Percentiles rank a stretch among this genome's conserved stretches.
phyloP scores from a whole-genome alignment of 331 rosid genomes.

The Ulmus americana region DNA sequence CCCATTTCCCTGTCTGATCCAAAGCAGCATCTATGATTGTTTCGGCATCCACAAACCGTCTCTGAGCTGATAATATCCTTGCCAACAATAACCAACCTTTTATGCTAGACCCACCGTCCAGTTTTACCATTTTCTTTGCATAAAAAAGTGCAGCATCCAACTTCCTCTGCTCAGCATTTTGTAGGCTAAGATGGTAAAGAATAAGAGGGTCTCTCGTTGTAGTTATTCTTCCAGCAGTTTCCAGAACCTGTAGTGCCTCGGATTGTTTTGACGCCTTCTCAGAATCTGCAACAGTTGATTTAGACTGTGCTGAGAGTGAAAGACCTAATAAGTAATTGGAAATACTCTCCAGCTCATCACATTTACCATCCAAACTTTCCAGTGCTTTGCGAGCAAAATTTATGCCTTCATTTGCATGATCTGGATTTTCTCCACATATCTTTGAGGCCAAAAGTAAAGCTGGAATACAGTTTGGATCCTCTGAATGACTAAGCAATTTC shows the following conservation, averaged over 20 bases:
- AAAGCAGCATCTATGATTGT: conserved; percentile 66
- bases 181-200: conserved; percentile 60
- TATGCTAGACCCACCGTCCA: conserved; percentile 62
- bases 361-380: conserved; percentile 45
- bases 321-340: conserved; percentile 66
- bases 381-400: conserved; percentile 47
- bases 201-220: conserved; percentile 48
- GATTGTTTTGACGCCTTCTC: conserved; percentile 55
- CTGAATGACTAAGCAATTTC: conserved; percentile 45
- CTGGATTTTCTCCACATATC: conserved; percentile 58
- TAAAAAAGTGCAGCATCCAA: conserved; percentile 61
- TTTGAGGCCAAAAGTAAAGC: conserved; percentile 75
- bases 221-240: conserved; percentile 55
- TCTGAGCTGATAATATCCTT: conserved; percentile 74
- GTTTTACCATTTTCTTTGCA: conserved; percentile 48
- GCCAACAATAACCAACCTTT: conserved; percentile 73
- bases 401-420: conserved; percentile 55
- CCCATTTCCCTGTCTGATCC: conserved; percentile 87
- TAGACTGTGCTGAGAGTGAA: conserved; percentile 62
- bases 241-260: conserved; percentile 60
- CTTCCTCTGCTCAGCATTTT: conserved; percentile 72
- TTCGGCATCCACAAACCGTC: conserved; percentile 63
- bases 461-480: conserved; percentile 60
- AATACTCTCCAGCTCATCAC: conserved; percentile 55
- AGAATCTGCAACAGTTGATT: conserved; percentile 48